A percentile compares a stretch with the other conserved stretches of the same genome.
phyloP scores from a whole-genome alignment of 176 grass and related monocot species.

The Zea luxurians region DNA sequence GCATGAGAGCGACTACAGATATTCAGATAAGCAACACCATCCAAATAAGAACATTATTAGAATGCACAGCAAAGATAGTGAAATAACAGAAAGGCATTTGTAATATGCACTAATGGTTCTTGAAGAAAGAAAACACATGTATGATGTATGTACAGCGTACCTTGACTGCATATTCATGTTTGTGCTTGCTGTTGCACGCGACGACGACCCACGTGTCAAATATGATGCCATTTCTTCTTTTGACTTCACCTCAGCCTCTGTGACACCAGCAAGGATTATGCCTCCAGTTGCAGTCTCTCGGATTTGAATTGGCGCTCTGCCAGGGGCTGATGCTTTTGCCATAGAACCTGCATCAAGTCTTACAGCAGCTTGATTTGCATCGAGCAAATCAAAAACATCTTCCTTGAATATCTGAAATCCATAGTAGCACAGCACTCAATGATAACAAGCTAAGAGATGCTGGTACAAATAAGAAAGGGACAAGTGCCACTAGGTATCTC shows the following conservation, averaged over 20 bases:
- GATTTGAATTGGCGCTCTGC: conserved; percentile 93
- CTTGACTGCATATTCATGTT: conserved; percentile 62
- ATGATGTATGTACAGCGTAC: not conserved
- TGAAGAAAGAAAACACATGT: not conserved
- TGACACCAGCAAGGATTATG: conserved; percentile 89
- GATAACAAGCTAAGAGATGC: conserved; percentile 12
- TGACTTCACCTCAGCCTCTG: conserved; percentile 79
- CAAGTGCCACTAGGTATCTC: not conserved
- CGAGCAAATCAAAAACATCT: conserved; percentile 92
- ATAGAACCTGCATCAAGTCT: conserved; percentile 49
- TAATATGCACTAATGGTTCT: not conserved
- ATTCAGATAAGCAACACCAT: conserved; percentile 36
- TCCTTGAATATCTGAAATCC: conserved; percentile 92
- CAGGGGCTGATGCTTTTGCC: conserved; percentile 48
- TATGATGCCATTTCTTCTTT: conserved; percentile 93
- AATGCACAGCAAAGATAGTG: not conserved
- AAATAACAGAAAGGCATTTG: not conserved
- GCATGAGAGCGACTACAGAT: conserved; percentile 80
- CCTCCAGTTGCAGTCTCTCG: conserved; percentile 81
- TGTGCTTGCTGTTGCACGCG: conserved; percentile 84
- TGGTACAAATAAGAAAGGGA: conserved; percentile 2
- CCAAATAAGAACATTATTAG: conserved; percentile 4
- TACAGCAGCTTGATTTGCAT: conserved; percentile 50
- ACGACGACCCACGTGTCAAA: conserved; percentile 66
- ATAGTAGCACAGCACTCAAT: conserved; percentile 26